phyloP scores from a whole-genome alignment of 176 grass and related monocot genomes.

The Oryza officinalis region DNA sequence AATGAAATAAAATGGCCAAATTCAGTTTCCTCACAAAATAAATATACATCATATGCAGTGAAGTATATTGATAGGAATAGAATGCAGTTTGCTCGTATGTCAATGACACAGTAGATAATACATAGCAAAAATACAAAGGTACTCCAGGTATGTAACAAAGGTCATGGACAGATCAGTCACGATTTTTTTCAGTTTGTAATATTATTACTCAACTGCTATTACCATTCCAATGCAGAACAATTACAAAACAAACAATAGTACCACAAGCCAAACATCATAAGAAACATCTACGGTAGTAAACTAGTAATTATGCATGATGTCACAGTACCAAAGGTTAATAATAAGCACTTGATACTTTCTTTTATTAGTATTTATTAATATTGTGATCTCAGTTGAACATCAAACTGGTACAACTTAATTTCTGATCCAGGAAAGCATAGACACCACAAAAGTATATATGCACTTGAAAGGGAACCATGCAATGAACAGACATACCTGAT shows the following conservation, averaged over 20 bases:
- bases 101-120: background rate
- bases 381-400: background rate
- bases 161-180: background rate
- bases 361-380: background rate
- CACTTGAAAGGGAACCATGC: constrained; percentile 21
- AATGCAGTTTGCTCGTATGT: background rate
- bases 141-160: background rate
- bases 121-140: constrained; percentile 7
- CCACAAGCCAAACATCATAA: background rate
- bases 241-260: background rate
- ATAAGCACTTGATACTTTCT: background rate
- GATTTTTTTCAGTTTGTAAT: background rate
- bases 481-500: constrained; percentile 53
- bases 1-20: background rate
- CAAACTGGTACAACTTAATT: background rate
- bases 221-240: background rate
- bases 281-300: background rate
- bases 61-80: background rate
- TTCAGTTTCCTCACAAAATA: background rate
- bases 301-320: background rate
- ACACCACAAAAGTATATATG: constrained; percentile 21
- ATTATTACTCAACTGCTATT: constrained; percentile 10
- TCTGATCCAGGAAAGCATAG: constrained; percentile 6
- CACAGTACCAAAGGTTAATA: background rate
- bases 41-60: background rate